Evolutionary conservation across 1,284 basidiomycete genomes (phyloP).

Genomic region (Ganoderma meredithae): DNA sequence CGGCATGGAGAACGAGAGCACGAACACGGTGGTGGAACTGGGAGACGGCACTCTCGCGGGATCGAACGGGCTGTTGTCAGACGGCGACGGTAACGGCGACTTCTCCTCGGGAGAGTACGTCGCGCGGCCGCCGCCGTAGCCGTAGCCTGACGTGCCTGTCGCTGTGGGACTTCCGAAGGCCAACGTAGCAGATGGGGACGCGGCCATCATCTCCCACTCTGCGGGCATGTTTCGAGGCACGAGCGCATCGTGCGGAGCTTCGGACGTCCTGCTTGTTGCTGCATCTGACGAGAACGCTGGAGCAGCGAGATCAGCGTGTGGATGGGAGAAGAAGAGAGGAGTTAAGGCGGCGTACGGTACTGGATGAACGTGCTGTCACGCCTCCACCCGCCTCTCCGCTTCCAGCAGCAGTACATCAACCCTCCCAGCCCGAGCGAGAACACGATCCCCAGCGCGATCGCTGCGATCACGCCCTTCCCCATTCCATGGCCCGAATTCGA

Average conservation of each 20-base stretch:
- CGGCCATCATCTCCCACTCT: neutral
- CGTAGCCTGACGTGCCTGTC: neutral
- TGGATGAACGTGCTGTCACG: constrained; percentile 1
- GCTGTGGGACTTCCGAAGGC: neutral
- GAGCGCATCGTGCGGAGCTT: neutral
- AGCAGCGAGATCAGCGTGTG: neutral
- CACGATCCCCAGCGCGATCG: constrained; percentile 16
- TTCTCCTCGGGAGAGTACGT: neutral
- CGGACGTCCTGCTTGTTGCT: neutral
- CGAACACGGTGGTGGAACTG: neutral
- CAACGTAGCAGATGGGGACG: neutral
- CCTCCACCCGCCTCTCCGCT: neutral
- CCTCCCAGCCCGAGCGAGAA: constrained; percentile 7
- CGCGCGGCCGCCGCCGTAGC: neutral
- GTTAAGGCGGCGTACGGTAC: neutral
- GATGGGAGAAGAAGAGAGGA: neutral
- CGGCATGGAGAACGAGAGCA: no score
- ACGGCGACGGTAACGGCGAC: no score
- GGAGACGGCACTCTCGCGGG: neutral
- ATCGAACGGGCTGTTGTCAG: no score
- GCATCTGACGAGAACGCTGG: neutral
- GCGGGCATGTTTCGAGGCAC: neutral
- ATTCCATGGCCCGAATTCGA: neutral
- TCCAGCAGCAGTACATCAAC: constrained; percentile 11
- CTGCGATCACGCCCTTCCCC: constrained; percentile 21